Evolutionary conservation across 2,329 filamentous ascomycete genomes (phyloP).

Genomic region (Monilinia fructigena): DNA sequence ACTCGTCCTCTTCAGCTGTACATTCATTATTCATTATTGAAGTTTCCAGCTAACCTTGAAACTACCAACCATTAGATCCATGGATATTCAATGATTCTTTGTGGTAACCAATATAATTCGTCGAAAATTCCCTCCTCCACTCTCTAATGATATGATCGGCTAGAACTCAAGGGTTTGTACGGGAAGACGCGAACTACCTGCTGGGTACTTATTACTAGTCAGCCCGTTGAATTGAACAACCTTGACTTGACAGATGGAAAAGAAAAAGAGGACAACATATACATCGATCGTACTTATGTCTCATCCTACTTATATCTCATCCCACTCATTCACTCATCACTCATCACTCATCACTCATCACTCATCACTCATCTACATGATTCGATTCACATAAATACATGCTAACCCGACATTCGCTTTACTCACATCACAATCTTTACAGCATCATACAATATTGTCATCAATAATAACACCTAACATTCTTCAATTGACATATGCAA

Average conservation of each 20-base stretch:
- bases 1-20: no score
- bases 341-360: no score
- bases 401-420: background rate
- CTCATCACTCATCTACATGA: background rate
- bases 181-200: no score
- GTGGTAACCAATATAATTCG: conserved; percentile 3
- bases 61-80: no score
- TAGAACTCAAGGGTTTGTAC: no score
- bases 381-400: conserved; percentile 11
- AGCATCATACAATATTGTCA: background rate
- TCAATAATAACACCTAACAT: background rate
- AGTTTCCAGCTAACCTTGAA: no score
- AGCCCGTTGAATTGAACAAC: background rate
- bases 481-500: background rate
- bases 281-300: background rate
- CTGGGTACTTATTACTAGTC: no score
- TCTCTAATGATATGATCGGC: background rate
- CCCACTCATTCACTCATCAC: conserved; percentile 8
- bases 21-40: no score
- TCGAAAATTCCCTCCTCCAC: conserved; percentile 1
- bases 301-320: conserved; percentile 14
- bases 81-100: background rate
- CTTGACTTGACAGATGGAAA: background rate
- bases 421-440: background rate
- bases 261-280: conserved; percentile 3